These are phyloP conservation scores for Globisporangium emineosum DNA, from an alignment of 352 stramenopile species.

Conservation along the genomic window DNA sequence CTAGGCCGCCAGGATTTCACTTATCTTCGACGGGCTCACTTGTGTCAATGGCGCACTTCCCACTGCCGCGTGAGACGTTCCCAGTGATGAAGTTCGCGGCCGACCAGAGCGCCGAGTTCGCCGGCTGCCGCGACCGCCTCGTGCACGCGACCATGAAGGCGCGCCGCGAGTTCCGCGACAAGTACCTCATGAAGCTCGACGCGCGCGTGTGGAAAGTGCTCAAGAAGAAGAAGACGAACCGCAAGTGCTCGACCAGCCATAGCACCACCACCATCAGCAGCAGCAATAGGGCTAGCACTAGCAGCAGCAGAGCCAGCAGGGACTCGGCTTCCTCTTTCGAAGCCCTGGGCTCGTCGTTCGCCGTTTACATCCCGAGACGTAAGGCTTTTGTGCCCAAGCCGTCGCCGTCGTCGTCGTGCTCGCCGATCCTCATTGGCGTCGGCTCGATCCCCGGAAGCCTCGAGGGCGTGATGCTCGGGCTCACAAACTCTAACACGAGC, in stretches of 20 bases:
- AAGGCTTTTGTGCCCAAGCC: constrained; percentile 6
- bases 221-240: constrained; percentile 18
- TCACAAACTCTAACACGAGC: constrained; percentile 22
- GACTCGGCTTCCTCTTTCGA: background rate
- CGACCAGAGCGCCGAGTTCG: constrained; percentile 23
- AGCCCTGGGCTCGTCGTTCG: constrained; percentile 2
- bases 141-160: constrained; percentile 25
- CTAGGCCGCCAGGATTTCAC: background rate
- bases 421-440: constrained; percentile 30
- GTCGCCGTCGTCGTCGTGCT: constrained; percentile 20
- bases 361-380: constrained; percentile 20
- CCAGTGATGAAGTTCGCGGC: constrained; percentile 29
- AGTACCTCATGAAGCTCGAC: constrained; percentile 25
- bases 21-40: background rate
- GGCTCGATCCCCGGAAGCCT: constrained; percentile 24
- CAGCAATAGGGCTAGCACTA: no score
- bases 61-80: constrained; percentile 23
- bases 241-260: background rate
- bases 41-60: constrained; percentile 8
- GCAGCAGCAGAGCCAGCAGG: background rate
- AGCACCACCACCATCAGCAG: background rate
- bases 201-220: constrained; percentile 21
- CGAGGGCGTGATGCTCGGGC: constrained; percentile 28
- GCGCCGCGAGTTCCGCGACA: constrained; percentile 21
- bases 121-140: constrained; percentile 24